Base-by-base conservation (phyloP, 1,284 basidiomycete species). In the Tremellales sp. region DNA sequence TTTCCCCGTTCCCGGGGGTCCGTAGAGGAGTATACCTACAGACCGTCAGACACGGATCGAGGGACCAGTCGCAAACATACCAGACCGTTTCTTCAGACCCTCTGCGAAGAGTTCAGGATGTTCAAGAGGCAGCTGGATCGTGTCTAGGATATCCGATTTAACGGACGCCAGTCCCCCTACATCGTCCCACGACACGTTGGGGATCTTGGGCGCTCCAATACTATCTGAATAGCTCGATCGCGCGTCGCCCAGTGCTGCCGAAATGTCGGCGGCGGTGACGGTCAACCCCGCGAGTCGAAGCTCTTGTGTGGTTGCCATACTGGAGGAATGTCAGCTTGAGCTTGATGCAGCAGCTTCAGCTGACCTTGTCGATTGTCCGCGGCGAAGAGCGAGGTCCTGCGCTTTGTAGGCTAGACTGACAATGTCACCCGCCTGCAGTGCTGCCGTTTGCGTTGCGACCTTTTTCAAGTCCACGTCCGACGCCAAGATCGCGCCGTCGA, bases 151-250 rank as follows among this genome's bases (percentile, higher is more conserved):
- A 60, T 97, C 94, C 35, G 81, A 73, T 72, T 97, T 98, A 49
- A 97, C 90, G 52, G 79, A 76, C 1, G 83, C 84, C 16, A 99
- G 76, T 6, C 95, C 95, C 33, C 95, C 95, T 13, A 99, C 86
- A 66, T 98, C 95, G 71, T 97, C 91, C 95, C 95, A 99, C 0
- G 87, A 82, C 0, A 99, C 93, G 53, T 82, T 88, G 1, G 95
- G 95, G 43, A 99, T 98, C 63, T 88, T 93, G 0, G 95, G 95
- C 16, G 92, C 91, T 12, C 94, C 94, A 47, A 98, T 95, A 61
- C 81, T 90, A 65, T 93, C 88, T 14, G 88, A 87, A 72, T 95
- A 95, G 1, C 83, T 80, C 12, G 81, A 76, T 46, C 92, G 78
- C 4, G 87, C 86, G 53, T 83, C 81, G n/a, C 78, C 76, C 10